Base-by-base conservation (phyloP, 352 stramenopile species). In the Pythium phragmiticola region DNA sequence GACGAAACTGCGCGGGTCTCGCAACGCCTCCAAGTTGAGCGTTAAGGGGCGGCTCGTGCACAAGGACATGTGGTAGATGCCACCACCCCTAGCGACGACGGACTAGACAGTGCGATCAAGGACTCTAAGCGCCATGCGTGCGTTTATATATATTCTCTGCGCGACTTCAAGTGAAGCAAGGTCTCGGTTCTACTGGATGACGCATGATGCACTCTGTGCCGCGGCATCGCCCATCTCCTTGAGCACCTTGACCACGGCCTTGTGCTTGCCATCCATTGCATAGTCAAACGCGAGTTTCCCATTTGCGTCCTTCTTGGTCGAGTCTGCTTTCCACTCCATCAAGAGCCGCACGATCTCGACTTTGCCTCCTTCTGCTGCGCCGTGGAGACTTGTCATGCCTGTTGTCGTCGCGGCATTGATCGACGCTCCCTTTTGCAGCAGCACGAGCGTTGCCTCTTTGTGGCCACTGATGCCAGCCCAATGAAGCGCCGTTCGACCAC, bases 391-490 rank as follows among this genome's bases (percentile, higher is more conserved):
- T 19, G 88, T 98, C 84, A 94, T 96, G 23, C 89, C 90, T 48
- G 86, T 96, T 56, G 85, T 95, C 3, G 91, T 98, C 67, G 87
- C 81, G 39, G 90, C 89, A 62, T 98, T 93, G 57, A 98, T 89
- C 57, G 92, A 78, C 28, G 87, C 86, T 12, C 87, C 84, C 63
- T 94, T 95, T 52, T 94, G 83, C 16, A 97, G 59, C 49, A 96
- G 63, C 49, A 96, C 72, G 17, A 95, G 55, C 19, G 88, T 95
- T 23, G 82, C 86, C 63, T 98, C 88, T 76, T 95, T 96, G 69
- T 98, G 90, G 5, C 92, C 92, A 52, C 88, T 96, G 57, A 98
- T 98, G 17, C 81, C 88, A 21, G 92, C 89, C 92, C 92, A 98
- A 72, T 98, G 92, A 7, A 98, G 73, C 49, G 90, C 85, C 49